Conservation (phyloP, 352 stramenopile genomes). For the Phytophthora idaei region DNA sequence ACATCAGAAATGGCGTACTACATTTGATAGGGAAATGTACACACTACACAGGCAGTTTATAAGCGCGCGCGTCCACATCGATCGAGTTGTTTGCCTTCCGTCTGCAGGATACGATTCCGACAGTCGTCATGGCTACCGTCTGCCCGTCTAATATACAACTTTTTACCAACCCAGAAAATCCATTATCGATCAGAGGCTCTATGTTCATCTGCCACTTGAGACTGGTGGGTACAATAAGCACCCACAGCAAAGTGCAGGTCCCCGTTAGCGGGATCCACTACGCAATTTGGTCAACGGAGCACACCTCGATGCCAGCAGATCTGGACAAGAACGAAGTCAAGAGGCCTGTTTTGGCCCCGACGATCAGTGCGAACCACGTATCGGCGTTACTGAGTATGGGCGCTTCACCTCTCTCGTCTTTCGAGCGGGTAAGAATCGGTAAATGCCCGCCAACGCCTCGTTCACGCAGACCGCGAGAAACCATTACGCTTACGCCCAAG, state of each 20-base stretch:
- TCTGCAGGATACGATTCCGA: slow-evolving; percentile 8
- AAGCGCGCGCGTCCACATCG: slow-evolving; percentile 2
- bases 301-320: slow-evolving; percentile 20
- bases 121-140: slow-evolving; percentile 27
- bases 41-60: slow-evolving; percentile 5
- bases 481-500: slow-evolving; percentile 51
- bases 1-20: neutral
- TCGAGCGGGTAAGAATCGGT: slow-evolving; percentile 25
- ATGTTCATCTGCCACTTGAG: neutral
- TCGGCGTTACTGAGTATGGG: slow-evolving; percentile 29
- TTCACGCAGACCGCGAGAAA: slow-evolving; percentile 42
- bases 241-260: slow-evolving; percentile 8
- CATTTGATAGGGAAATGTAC: neutral
- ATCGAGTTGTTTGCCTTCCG: no score
- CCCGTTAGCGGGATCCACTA: slow-evolving; percentile 14
- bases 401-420: slow-evolving; percentile 13
- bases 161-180: slow-evolving; percentile 18
- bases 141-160: slow-evolving; percentile 16
- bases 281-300: slow-evolving; percentile 18
- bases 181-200: slow-evolving; percentile 26
- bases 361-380: slow-evolving; percentile 32
- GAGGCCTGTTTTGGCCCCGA: slow-evolving; percentile 20
- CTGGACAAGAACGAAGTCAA: slow-evolving; percentile 11
- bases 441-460: slow-evolving; percentile 32
- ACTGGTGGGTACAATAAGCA: slow-evolving; percentile 20